Percentiles rank a stretch among this genome's conserved stretches.
Evolutionary conservation across 164 flowering plant genomes (phyloP).

Genomic region (Umbellularia californica): DNA sequence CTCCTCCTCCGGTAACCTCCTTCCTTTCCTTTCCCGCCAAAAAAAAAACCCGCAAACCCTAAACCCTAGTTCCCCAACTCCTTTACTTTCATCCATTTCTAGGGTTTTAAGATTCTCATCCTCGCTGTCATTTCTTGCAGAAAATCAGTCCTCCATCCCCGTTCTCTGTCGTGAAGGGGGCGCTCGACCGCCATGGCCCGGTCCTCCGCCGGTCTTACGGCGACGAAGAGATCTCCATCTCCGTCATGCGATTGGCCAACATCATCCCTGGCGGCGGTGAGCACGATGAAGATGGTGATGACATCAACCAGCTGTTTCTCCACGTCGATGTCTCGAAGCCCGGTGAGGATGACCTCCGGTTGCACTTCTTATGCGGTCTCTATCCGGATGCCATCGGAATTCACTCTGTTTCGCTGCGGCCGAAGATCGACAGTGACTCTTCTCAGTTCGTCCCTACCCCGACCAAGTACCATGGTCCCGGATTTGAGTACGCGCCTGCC

Average conservation of each 20-base stretch:
- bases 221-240: conserved; percentile 59
- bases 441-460: conserved; percentile 30
- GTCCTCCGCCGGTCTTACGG: conserved; percentile 54
- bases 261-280: conserved; percentile 42
- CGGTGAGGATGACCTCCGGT: conserved; percentile 26
- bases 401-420: conserved; percentile 68
- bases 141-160: conserved; percentile 75
- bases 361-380: conserved; percentile 77
- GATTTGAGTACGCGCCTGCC: conserved; percentile 49
- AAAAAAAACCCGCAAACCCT: too few species aligned
- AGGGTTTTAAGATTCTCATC: conserved; percentile 21
- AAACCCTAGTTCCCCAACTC: neutral
- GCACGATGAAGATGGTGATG: conserved; percentile 32
- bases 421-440: conserved; percentile 23
- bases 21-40: neutral
- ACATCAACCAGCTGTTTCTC: conserved; percentile 64
- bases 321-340: conserved; percentile 75
- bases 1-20: conserved; percentile 48
- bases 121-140: conserved; percentile 26
- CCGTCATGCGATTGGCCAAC: conserved; percentile 62
- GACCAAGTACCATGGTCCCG: conserved; percentile 55
- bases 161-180: conserved; percentile 61
- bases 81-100: neutral
- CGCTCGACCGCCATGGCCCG: conserved; percentile 54
- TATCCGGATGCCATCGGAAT: conserved; percentile 89